These are phyloP conservation scores for Exserohilum rostratum DNA, from an alignment of 2,329 filamentous ascomycete species.

Conservation along the genomic window DNA sequence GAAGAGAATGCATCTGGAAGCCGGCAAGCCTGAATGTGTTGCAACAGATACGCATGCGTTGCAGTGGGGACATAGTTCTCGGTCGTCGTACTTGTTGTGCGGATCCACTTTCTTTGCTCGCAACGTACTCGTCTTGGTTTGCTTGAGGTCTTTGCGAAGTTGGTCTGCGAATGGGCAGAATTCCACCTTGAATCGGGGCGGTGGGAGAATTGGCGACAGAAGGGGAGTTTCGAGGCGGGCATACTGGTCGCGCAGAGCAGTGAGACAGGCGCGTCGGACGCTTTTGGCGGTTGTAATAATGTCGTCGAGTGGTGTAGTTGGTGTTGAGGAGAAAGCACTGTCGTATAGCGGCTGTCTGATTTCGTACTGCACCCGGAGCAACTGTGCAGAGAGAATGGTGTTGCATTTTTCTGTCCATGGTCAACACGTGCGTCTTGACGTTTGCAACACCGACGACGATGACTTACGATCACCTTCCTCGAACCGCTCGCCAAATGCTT, in stretches of 20 bases:
- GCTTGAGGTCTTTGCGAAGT: conserved; percentile 34
- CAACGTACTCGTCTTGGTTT: conserved; percentile 25
- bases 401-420: conserved; percentile 36
- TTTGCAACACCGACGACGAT: not conserved
- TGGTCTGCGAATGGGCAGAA: conserved; percentile 41
- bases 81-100: conserved; percentile 40
- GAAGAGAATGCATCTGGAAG: conserved; percentile 40
- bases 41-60: conserved; percentile 39
- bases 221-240: conserved; percentile 30
- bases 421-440: conserved; percentile 18
- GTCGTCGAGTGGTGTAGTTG: conserved; percentile 33
- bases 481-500: conserved; percentile 36
- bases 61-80: conserved; percentile 43
- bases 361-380: conserved; percentile 43
- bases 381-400: conserved; percentile 38
- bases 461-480: conserved; percentile 43
- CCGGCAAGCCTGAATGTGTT: conserved; percentile 40
- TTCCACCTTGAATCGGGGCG: conserved; percentile 43
- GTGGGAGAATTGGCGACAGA: conserved; percentile 33
- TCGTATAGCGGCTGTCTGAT: conserved; percentile 40
- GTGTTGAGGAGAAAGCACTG: conserved; percentile 28
- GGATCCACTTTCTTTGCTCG: conserved; percentile 35
- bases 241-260: conserved; percentile 39
- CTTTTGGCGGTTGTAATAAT: conserved; percentile 40
- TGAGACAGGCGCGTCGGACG: conserved; percentile 40